Conservation (phyloP, 2,329 filamentous ascomycete species). For the Sporothrix inflata region DNA sequence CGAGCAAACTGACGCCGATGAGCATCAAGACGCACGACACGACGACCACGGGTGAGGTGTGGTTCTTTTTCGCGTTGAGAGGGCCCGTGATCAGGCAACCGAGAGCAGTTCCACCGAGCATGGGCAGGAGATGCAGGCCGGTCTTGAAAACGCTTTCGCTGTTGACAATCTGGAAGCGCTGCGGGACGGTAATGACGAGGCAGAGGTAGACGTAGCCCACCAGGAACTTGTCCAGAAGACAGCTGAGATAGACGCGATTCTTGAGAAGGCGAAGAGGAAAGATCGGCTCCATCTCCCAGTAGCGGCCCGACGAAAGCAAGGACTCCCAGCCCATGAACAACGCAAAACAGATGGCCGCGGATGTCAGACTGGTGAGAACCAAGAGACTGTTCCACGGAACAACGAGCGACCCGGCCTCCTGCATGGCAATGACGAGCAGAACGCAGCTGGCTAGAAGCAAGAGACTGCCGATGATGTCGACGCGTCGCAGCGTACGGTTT, state of each 20-base stretch:
- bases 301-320: constrained; percentile 45
- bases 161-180: constrained; percentile 64
- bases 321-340: constrained; percentile 57
- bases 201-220: constrained; percentile 62
- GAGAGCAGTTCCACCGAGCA: constrained; percentile 60
- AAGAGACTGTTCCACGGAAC: constrained; percentile 56
- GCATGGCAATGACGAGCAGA: constrained; percentile 59
- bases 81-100: constrained; percentile 60
- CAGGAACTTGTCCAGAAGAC: constrained; percentile 57
- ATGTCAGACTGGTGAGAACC: constrained; percentile 53
- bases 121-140: constrained; percentile 60
- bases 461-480: constrained; percentile 39
- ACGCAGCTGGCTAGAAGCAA: constrained; percentile 57
- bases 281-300: constrained; percentile 55
- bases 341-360: constrained; percentile 53
- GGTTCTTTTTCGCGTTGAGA: constrained; percentile 57
- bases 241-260: constrained; percentile 55
- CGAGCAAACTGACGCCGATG: constrained; percentile 56
- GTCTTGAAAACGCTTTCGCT: constrained; percentile 56
- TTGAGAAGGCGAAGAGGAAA: constrained; percentile 55
- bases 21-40: constrained; percentile 56
- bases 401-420: constrained; percentile 58
- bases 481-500: constrained; percentile 25
- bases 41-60: constrained; percentile 56
- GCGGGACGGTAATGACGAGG: constrained; percentile 61